Percentiles rank a stretch among this genome's conserved stretches.
Conservation (phyloP, 768 basidiomycete genomes). For the Lyophyllum atratum region DNA sequence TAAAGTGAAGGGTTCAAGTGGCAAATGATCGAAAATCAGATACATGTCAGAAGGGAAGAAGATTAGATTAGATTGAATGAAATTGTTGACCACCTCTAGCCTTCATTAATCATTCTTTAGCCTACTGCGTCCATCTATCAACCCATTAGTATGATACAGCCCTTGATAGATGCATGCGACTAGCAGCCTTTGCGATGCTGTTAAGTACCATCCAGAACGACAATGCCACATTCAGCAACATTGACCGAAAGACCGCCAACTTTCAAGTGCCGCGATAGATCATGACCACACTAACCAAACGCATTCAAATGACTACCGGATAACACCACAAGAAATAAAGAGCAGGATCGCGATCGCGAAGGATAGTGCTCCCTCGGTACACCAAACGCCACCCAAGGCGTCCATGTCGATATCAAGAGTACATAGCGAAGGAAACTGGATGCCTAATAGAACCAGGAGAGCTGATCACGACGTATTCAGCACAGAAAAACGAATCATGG, state of each 20-base stretch:
- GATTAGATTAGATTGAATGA: too few species aligned
- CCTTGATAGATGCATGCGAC: too few species aligned
- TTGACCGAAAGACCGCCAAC: neutral
- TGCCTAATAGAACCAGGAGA: conserved; percentile 3
- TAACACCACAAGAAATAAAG: conserved; percentile 4
- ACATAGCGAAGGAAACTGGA: conserved; percentile 11
- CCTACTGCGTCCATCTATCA: too few species aligned
- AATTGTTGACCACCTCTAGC: too few species aligned
- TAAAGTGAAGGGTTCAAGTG: too few species aligned
- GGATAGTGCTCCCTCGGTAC: neutral
- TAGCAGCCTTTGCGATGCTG: neutral
- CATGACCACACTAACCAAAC: neutral
- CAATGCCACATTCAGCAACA: neutral
- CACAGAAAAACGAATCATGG: neutral
- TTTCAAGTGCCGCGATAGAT: neutral
- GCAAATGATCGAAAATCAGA: too few species aligned
- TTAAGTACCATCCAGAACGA: neutral
- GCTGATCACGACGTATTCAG: neutral
- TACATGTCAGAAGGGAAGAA: too few species aligned
- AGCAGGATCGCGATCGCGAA: conserved; percentile 5
- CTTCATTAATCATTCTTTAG: too few species aligned
- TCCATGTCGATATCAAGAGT: conserved; percentile 6
- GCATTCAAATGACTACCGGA: neutral
- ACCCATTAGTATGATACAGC: too few species aligned
- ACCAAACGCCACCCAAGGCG: conserved; percentile 11